A percentile compares a stretch with the other conserved stretches of the same genome.
phyloP scores from a whole-genome alignment of 768 basidiomycete species.

The Suillus subaureus region DNA sequence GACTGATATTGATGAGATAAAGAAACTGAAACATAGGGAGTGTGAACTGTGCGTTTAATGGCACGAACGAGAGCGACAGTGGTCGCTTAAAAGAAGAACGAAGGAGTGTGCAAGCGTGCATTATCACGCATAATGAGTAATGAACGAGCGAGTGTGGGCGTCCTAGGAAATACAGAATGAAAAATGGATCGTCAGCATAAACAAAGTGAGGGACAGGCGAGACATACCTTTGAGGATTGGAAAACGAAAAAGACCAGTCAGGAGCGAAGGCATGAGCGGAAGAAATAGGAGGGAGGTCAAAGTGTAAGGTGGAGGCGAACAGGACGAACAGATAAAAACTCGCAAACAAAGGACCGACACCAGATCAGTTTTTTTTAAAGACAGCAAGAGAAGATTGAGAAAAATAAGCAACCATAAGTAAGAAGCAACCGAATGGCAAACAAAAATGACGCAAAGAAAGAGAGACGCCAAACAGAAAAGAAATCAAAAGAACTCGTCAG shows the following conservation, averaged over 20 bases:
- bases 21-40: neutral
- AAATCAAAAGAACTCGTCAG: neutral
- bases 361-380: neutral
- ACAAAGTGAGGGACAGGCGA: neutral
- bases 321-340: neutral
- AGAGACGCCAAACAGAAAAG: neutral
- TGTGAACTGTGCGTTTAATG: constrained; percentile 7
- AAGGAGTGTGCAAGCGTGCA: neutral
- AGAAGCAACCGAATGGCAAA: neutral
- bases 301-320: neutral
- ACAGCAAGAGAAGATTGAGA: neutral
- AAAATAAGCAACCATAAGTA: constrained; percentile 8
- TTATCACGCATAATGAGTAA: constrained; percentile 1
- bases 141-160: constrained; percentile 13
- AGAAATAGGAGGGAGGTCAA: neutral
- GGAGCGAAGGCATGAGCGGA: neutral
- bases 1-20: neutral
- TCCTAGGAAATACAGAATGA: neutral
- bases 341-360: neutral
- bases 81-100: neutral
- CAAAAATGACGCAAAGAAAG: neutral
- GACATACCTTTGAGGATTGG: constrained; percentile 17
- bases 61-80: neutral
- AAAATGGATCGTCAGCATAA: neutral
- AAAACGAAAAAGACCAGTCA: neutral